Conservation (phyloP, 1,284 basidiomycete species). For the Ustilago shanxiensis region DNA sequence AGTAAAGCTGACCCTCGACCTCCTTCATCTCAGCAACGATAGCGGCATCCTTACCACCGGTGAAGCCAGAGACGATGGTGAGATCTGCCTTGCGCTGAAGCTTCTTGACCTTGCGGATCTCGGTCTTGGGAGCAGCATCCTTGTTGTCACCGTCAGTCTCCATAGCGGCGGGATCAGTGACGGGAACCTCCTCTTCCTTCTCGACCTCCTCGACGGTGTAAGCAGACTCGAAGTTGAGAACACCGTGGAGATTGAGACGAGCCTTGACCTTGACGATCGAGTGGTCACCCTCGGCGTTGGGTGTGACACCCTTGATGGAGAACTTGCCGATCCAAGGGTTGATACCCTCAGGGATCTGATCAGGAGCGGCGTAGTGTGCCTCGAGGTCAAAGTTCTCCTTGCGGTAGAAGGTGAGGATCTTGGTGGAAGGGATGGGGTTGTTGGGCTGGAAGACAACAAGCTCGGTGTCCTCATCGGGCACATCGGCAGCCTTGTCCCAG, state of each 20-base stretch:
- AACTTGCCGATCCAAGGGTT: conserved; percentile 68
- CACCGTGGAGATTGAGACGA: conserved; percentile 68
- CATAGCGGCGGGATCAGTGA: conserved; percentile 61
- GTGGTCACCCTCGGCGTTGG: conserved; percentile 68
- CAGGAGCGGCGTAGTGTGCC: conserved; percentile 64
- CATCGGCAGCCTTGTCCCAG: conserved; percentile 68
- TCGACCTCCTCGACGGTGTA: conserved; percentile 70
- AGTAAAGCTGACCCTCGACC: conserved; percentile 65
- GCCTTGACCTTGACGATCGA: conserved; percentile 70
- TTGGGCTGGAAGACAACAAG: conserved; percentile 69
- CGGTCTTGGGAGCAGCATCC: conserved; percentile 64
- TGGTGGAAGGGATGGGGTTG: conserved; percentile 70
- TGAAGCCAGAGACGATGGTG: conserved; percentile 60
- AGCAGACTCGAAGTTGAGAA: conserved; percentile 68
- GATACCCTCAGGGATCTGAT: conserved; percentile 61
- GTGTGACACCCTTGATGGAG: conserved; percentile 67
- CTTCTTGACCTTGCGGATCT: conserved; percentile 69
- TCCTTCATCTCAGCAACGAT: conserved; percentile 65
- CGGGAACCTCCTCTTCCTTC: conserved; percentile 69
- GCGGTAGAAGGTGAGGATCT: conserved; percentile 70
- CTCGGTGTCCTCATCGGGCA: conserved; percentile 69
- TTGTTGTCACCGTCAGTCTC: conserved; percentile 60
- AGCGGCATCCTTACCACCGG: conserved; percentile 55
- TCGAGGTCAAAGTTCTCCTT: conserved; percentile 69
- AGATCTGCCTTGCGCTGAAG: conserved; percentile 68